phyloP scores from a whole-genome alignment of 352 stramenopile genomes.

The Globisporangium middletonii region DNA sequence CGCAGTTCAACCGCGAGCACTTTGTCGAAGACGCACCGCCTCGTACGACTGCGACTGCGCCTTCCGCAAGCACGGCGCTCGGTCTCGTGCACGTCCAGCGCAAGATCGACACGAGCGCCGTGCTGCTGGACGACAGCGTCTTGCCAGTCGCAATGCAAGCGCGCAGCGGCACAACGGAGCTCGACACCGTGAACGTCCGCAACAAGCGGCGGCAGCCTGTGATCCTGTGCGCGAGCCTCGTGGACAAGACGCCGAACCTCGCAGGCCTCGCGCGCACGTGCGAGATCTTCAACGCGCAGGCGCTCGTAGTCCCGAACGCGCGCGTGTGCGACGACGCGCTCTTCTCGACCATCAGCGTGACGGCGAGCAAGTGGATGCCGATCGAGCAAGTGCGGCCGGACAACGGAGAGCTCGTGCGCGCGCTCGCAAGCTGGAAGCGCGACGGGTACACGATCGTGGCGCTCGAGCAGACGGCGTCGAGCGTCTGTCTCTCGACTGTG shows the following conservation, averaged over 20 bases:
- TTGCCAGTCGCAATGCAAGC: slow-evolving; percentile 44
- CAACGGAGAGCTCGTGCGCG: slow-evolving; percentile 24
- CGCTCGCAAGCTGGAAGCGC: slow-evolving; percentile 61
- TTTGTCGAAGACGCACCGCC: slow-evolving; percentile 23
- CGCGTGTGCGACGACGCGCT: slow-evolving; percentile 78
- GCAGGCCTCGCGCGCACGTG: slow-evolving; percentile 91
- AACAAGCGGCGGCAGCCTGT: slow-evolving; percentile 49
- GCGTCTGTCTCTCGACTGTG: slow-evolving; percentile 77
- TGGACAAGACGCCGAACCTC: slow-evolving; percentile 95
- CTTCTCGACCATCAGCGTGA: slow-evolving; percentile 91
- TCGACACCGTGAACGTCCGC: slow-evolving; percentile 35
- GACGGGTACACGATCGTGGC: slow-evolving; percentile 91
- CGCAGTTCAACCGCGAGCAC: slow-evolving; percentile 69
- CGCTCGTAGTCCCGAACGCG: slow-evolving; percentile 87
- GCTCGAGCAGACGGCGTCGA: slow-evolving; percentile 93
- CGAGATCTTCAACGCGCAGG: slow-evolving; percentile 93
- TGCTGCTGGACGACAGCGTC: slow-evolving; percentile 56
- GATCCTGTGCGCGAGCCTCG: slow-evolving; percentile 81
- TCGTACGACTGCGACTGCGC: too few relatives aligned
- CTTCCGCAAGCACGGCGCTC: background rate
- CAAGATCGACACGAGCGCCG: slow-evolving; percentile 68
- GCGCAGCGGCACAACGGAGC: slow-evolving; percentile 12
- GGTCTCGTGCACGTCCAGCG: slow-evolving; percentile 45
- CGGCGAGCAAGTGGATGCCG: slow-evolving; percentile 93
- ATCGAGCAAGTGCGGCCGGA: slow-evolving; percentile 85